Evolutionary conservation across 225 moss, liverwort and hornwort genomes (phyloP).

Genomic region (Straminergon stramineum): DNA sequence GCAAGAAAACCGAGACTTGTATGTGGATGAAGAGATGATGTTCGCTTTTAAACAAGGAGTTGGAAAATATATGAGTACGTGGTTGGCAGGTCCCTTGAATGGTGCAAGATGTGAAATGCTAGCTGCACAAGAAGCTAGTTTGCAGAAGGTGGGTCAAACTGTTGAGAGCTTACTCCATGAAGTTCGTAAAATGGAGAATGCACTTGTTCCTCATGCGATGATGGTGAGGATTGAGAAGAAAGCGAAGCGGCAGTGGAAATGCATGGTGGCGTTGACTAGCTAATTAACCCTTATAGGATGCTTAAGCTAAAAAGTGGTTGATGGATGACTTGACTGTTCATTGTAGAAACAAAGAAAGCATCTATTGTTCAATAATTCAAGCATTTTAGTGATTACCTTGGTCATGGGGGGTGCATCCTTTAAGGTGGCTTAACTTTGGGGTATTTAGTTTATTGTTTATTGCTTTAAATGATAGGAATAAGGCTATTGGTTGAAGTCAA

Average conservation of each 20-base stretch:
- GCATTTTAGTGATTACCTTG: too few species aligned
- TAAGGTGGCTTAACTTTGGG: background rate
- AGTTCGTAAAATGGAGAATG: background rate
- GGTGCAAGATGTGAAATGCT: background rate
- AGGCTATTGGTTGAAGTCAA: accelerated
- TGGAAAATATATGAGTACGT: background rate
- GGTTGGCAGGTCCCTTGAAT: background rate
- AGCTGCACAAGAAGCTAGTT: background rate
- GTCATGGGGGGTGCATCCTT: too few species aligned
- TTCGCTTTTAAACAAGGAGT: background rate
- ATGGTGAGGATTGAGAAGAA: background rate
- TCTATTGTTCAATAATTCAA: too few species aligned
- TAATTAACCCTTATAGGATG: too few species aligned
- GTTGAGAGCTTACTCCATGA: accelerated
- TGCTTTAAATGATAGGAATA: background rate
- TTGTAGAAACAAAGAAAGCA: too few species aligned
- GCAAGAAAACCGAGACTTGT: background rate
- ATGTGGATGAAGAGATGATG: accelerated
- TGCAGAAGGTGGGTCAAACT: background rate
- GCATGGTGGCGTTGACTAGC: too few species aligned
- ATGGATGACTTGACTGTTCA: too few species aligned
- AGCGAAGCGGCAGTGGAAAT: background rate
- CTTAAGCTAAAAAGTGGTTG: too few species aligned
- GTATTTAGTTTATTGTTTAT: background rate
- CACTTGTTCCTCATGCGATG: background rate